Percentiles rank a stretch among this genome's conserved stretches.
These are phyloP conservation scores for Pseudozyma pruni DNA, from an alignment of 1,284 basidiomycete genomes.

Conservation along the genomic window DNA sequence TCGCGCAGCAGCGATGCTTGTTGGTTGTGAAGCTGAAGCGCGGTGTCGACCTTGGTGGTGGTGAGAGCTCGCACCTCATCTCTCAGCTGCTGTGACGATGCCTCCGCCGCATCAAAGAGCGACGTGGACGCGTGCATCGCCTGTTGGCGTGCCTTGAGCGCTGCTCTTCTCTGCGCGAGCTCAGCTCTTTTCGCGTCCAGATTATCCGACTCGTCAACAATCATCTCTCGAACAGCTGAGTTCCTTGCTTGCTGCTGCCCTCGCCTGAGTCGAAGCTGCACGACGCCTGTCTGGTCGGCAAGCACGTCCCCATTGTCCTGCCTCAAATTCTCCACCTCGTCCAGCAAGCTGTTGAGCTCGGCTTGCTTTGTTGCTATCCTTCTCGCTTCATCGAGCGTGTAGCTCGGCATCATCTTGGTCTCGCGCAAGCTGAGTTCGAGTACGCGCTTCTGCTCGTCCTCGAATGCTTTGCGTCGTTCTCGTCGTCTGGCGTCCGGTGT, in stretches of 20 bases:
- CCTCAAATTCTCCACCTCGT: conserved; percentile 11
- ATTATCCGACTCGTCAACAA: conserved; percentile 19
- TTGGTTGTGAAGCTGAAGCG: conserved; percentile 24
- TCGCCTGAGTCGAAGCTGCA: conserved; percentile 31
- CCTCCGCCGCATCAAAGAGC: conserved; percentile 21
- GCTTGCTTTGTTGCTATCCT: conserved; percentile 19
- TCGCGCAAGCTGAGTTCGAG: conserved; percentile 46
- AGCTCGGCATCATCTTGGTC: conserved; percentile 54
- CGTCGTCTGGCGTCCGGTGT: conserved; percentile 16
- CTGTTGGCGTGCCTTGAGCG: conserved; percentile 17
- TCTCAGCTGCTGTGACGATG: conserved; percentile 3
- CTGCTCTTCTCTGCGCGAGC: conserved; percentile 11
- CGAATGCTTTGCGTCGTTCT: conserved; percentile 36
- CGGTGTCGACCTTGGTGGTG: conserved; percentile 1
- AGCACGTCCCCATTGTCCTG: conserved; percentile 3
- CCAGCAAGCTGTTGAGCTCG: conserved; percentile 9
- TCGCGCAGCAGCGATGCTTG: conserved; percentile 53
- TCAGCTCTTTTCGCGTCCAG: conserved; percentile 8
- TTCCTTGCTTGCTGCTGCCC: conserved; percentile 24
- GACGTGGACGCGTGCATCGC: conserved; percentile 13
- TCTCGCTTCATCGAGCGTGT: conserved; percentile 32
- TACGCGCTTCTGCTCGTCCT: conserved; percentile 33
- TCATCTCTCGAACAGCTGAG: conserved; percentile 12
- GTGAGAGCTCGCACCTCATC: conserved; percentile 13
- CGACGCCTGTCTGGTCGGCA: conserved; percentile 11